Base-by-base conservation (phyloP, 2,329 filamentous ascomycete genomes). In the Stylonectria norvegica region DNA sequence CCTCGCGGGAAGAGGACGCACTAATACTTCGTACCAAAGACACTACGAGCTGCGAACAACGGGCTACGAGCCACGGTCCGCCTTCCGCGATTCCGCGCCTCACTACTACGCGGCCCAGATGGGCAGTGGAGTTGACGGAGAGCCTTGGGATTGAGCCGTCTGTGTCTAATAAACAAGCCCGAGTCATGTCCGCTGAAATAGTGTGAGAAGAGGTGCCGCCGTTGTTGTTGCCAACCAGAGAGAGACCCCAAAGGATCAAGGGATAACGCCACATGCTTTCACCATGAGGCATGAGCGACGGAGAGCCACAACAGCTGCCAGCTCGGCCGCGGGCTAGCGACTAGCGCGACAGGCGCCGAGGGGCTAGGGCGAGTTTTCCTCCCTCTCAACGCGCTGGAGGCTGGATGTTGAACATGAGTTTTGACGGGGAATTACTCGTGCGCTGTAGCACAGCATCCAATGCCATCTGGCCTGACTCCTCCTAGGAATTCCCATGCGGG, bases 131-230 rank as follows among this genome's bases (percentile, higher is more conserved):
- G 27, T 10, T 9, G 27, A 9, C 27, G 8, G 27, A 25, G 22
- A 25, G 23, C 27, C 8, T 15, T n/a, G 27, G 38, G 14, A 17
- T 34, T 23, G 32, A n/a, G 27, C 11, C 8, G 22, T 12, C 12
- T 12, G 22, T 12, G 31, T 34, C 27, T 20, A 29, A 20, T 28
- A 37, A 19, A 19, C 20, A 32, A 25, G 41, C 36, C 38, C 42
- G 43, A 42, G 39, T 45, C 40, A 36, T 52, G 52, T 47, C 42
- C 54, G 42, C 47, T 48, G 45, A 50, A 30, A 38, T 25, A 10
- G 22, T 18, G 34, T n/a, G n/a, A n/a, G n/a, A n/a, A n/a, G n/a
- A n/a, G n/a, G n/a, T n/a, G n/a, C n/a, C n/a, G n/a, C n/a, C n/a
- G n/a, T n/a, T n/a, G n/a, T n/a, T n/a, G n/a, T n/a, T n/a, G n/a